Base-by-base conservation (phyloP, 2,329 filamentous ascomycete species). In the Aspergillus fijiensis region DNA sequence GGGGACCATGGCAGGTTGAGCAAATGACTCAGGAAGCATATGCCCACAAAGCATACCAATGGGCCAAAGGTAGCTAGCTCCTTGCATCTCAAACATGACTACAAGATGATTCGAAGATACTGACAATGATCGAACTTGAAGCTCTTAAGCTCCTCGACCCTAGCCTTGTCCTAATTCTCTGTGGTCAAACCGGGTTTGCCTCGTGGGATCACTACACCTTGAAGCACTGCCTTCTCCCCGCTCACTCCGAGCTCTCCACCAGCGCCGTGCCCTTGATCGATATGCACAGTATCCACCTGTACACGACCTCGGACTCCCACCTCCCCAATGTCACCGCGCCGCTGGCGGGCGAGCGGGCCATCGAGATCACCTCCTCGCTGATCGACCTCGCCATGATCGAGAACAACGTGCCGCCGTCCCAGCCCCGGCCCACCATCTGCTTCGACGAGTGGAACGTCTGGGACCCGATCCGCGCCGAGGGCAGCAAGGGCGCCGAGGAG, bases 381-480 rank as follows among this genome's bases (percentile, higher is more conserved):
- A 91, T 92, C 65, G 89, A 92, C 71, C 83, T 92, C 1, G 89
- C 89, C 0, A 82, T 87, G 35, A 87, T 91, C 69, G 87, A 91
- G 72, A 88, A 89, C 73, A 67, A 69, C 7, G 71, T 77, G 0
- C 82, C 87, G 0, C 76, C 82, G 0, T 78, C 80, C 0, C 84
- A 87, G n/a, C 83, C 84, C 4, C 79, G 83, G 3, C 88, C 86
- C 51, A 88, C 83, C 55, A 91, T 93, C 72, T 92, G 89, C 80
- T 92, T 92, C 71, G 90, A 93, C 71, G 89, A 92, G 75, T 92
- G 90, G 90, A 93, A 92, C 72, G 89, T 92, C 9, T 93, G 89
- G 89, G 89, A 91, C 67, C 88, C 89, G 0, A 80, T 82, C 56
- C 84, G 89, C 9, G 89, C 89, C 0, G 88, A 88, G 0, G 90